These are phyloP conservation scores for Phylloporus arenicola DNA, from an alignment of 768 basidiomycete species.

Conservation along the genomic window DNA sequence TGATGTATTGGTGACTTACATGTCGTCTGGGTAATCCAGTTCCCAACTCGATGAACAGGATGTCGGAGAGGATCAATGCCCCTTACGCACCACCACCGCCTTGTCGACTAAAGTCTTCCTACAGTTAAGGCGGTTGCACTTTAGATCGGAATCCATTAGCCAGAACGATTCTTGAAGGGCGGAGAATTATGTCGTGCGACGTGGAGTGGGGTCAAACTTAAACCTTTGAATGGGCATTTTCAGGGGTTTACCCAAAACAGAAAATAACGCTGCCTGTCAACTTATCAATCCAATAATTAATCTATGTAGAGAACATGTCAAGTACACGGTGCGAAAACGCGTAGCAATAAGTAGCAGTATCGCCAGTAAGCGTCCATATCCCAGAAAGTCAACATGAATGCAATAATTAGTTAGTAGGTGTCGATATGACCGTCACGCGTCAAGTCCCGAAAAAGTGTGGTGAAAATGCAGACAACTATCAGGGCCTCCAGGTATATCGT, in stretches of 20 bases:
- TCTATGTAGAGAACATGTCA: slow-evolving; percentile 18
- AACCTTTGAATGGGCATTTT: not conserved
- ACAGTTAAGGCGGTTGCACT: slow-evolving; percentile 76
- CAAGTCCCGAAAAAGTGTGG: slow-evolving; percentile 15
- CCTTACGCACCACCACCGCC: slow-evolving; percentile 70
- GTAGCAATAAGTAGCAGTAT: slow-evolving; percentile 18
- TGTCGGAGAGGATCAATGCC: not conserved
- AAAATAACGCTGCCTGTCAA: not conserved
- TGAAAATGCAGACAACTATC: slow-evolving; percentile 21
- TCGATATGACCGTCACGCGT: slow-evolving; percentile 9
- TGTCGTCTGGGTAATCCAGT: slow-evolving; percentile 41
- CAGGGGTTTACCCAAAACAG: slow-evolving; percentile 11
- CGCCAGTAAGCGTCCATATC: slow-evolving; percentile 23
- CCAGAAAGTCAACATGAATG: slow-evolving; percentile 27
- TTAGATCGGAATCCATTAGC: slow-evolving; percentile 68
- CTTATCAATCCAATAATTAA: not conserved
- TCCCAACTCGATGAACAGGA: not conserved
- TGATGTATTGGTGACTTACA: slow-evolving; percentile 33
- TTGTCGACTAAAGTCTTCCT: slow-evolving; percentile 64
- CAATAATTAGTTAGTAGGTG: slow-evolving; percentile 23
- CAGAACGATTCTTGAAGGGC: not conserved
- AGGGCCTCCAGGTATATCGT: slow-evolving; percentile 66
- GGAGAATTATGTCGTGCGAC: not conserved
- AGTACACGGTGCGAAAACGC: slow-evolving; percentile 25
- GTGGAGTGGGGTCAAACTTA: not conserved